Base-by-base conservation (phyloP, 2,329 filamentous ascomycete genomes). In the Fusarium anguioides region DNA sequence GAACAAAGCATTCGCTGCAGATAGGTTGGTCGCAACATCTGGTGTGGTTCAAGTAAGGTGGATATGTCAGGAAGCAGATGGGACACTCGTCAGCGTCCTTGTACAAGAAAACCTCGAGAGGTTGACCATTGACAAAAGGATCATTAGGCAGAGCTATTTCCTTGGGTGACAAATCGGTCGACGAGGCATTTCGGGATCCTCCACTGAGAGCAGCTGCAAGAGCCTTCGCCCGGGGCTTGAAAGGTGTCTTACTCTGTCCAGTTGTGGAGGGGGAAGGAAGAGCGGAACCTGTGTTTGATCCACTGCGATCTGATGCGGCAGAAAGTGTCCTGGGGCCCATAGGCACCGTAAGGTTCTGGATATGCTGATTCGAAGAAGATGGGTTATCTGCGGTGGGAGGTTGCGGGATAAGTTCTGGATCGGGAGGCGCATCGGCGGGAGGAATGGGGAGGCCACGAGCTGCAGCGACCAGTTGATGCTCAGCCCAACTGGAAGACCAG, bases 1-100 rank as follows among this genome's bases (percentile, higher is more conserved):
- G 96, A 6, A 99, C 96, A 74, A 99, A 99, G 78, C 96, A 99
- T 80, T 99, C 96, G 39, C 94, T 98, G 80, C 96, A 99, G 65
- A 99, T 98, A 8, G 92, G 86, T 76, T 99, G 96, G 72, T 97
- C 94, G 78, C 96, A 99, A 76, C 96, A 99, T 69, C 96, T 86
- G 1, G 96, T 99, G 68, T 90, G 91, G 80, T 99, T 99, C 27
- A 99, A 84, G 75, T 96, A 96, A 5, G 94, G 94, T 1, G 96
- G 96, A 70, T 98, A 99, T 72, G 94, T 96, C 51, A 98, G 83
- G 76, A 98, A 97, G 81, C 96, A 99, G 64, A 99, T 97, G 7
- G 96, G 95, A 73, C 96, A 99, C 76, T 99, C 96, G 8, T 83
- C 81, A 5, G 93, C 91, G 69, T 97, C 89, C 77, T 97, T 97